Evolutionary conservation across 208 protist species (phyloP).

Genomic region (Trypanosoma boissoni): DNA sequence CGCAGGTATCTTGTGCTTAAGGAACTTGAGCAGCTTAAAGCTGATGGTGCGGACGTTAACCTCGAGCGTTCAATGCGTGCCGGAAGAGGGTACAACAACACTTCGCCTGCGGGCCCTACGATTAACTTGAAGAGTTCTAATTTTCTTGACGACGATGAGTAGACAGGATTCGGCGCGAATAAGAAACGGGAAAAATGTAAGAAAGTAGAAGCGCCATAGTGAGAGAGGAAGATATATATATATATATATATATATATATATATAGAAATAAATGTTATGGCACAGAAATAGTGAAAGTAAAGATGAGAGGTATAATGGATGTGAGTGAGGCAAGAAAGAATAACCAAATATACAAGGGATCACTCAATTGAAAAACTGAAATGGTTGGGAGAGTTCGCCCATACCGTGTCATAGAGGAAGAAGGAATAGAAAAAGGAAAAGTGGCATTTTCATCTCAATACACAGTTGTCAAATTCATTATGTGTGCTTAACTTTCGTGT

Average conservation of each 20-base stretch:
- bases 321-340: no score
- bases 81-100: slow-evolving; percentile 48
- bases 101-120: slow-evolving; percentile 18
- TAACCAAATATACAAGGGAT: no score
- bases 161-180: not conserved
- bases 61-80: slow-evolving; percentile 61
- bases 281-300: not conserved
- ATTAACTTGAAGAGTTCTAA: slow-evolving; percentile 40
- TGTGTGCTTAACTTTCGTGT: no score
- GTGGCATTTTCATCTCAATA: no score
- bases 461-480: no score
- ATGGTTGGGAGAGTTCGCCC: no score
- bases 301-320: not conserved
- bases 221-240: not conserved
- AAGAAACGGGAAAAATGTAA: not conserved
- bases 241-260: slow-evolving; percentile 1
- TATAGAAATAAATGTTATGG: not conserved
- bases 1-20: slow-evolving; percentile 58
- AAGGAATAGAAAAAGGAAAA: not conserved
- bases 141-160: slow-evolving; percentile 69
- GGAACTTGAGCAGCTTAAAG: slow-evolving; percentile 76
- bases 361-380: no score
- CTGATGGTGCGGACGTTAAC: slow-evolving; percentile 60
- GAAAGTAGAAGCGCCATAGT: not conserved
- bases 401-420: not conserved